phyloP scores from a whole-genome alignment of 2,329 filamentous ascomycete genomes.

The Pseudogymnoascus verrucosus region DNA sequence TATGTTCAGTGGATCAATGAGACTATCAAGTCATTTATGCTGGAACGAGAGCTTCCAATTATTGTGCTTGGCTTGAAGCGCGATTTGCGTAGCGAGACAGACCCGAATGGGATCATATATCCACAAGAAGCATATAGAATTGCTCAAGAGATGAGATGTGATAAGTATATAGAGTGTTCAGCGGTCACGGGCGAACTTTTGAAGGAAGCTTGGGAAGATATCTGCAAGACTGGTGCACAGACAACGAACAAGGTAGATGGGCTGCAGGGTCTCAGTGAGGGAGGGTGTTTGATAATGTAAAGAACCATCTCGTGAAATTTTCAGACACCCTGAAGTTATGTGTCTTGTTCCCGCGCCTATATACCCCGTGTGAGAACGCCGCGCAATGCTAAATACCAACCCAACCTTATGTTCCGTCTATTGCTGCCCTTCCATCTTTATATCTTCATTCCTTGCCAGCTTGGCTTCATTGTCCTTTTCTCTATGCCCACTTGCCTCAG shows the following conservation, averaged over 20 bases:
- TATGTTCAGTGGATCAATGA: slow-evolving; percentile 49
- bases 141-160: slow-evolving; percentile 50
- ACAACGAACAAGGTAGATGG: slow-evolving; percentile 33
- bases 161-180: slow-evolving; percentile 58
- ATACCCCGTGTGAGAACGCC: not conserved
- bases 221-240: slow-evolving; percentile 47
- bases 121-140: slow-evolving; percentile 52
- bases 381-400: slow-evolving; percentile 1
- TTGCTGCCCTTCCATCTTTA: slow-evolving; percentile 8
- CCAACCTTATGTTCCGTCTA: not conserved
- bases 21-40: slow-evolving; percentile 39
- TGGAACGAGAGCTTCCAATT: slow-evolving; percentile 41
- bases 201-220: slow-evolving; percentile 50
- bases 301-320: not conserved
- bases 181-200: slow-evolving; percentile 52
- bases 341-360: not conserved
- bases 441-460: slow-evolving; percentile 17
- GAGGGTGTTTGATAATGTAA: slow-evolving; percentile 46
- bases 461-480: slow-evolving; percentile 11
- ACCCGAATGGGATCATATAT: slow-evolving; percentile 53
- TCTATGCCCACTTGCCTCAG: slow-evolving; percentile 16
- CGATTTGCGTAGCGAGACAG: slow-evolving; percentile 47
- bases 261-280: slow-evolving; percentile 42
- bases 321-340: not conserved
- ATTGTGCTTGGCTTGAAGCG: slow-evolving; percentile 53